Evolutionary conservation across 164 flowering plant species (phyloP).

Genomic region (Macadamia integrifolia): DNA sequence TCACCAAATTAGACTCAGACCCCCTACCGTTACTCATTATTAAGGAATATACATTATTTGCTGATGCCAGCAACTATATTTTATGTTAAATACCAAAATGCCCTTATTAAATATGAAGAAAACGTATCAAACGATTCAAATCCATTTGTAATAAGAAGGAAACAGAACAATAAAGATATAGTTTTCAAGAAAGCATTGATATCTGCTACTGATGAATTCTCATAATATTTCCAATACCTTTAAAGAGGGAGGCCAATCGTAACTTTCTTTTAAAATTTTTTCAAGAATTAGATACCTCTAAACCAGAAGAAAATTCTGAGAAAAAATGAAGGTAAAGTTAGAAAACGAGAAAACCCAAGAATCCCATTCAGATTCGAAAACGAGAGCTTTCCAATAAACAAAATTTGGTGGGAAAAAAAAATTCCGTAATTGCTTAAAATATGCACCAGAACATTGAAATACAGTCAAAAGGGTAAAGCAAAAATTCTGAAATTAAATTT

Average conservation of each 20-base stretch:
- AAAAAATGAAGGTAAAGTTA: neutral
- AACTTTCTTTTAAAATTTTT: neutral
- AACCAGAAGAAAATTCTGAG: neutral
- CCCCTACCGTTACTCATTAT: too few relatives aligned
- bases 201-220: neutral
- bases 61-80: too few relatives aligned
- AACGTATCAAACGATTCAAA: neutral
- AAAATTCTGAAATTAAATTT: neutral
- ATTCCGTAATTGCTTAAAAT: too few relatives aligned
- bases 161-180: neutral
- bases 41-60: too few relatives aligned
- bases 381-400: too few relatives aligned
- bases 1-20: too few relatives aligned
- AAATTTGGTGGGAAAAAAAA: too few relatives aligned
- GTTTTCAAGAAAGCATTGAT: neutral
- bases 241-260: neutral
- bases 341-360: too few relatives aligned
- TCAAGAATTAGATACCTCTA: too few relatives aligned
- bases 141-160: neutral
- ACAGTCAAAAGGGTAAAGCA: neutral
- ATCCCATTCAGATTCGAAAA: too few relatives aligned
- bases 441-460: neutral
- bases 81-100: too few relatives aligned
- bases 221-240: neutral
- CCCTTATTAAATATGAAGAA: neutral